phyloP scores from a whole-genome alignment of 495 filamentous ascomycete genomes.

The Penicillium parvum region DNA sequence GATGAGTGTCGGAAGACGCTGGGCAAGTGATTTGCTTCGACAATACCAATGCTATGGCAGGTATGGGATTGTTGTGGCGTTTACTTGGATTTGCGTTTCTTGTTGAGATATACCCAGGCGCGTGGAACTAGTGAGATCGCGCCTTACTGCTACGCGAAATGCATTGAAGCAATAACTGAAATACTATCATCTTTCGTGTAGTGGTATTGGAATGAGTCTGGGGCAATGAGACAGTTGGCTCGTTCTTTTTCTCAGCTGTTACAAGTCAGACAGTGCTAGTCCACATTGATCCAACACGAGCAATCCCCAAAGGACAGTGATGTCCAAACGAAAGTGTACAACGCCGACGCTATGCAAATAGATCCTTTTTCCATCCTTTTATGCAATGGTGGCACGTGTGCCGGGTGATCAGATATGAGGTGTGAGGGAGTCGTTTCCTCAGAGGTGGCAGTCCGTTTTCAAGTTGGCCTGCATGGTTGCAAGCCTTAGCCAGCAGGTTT shows the following conservation, averaged over 20 bases:
- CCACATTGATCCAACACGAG: too few relatives aligned
- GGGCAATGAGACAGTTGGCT: too few relatives aligned
- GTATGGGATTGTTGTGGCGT: neutral
- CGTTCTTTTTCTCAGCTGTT: too few relatives aligned
- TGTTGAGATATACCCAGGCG: neutral
- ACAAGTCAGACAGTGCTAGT: too few relatives aligned
- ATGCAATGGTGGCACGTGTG: constrained; percentile 4
- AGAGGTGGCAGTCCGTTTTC: neutral
- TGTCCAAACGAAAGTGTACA: constrained; percentile 4
- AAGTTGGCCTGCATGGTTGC: neutral
- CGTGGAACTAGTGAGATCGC: neutral
- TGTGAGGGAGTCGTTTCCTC: neutral
- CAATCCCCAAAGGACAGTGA: neutral
- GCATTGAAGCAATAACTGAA: too few relatives aligned
- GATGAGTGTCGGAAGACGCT: constrained; percentile 67
- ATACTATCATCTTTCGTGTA: too few relatives aligned
- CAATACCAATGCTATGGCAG: neutral
- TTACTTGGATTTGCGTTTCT: neutral
- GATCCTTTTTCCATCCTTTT: constrained; percentile 4
- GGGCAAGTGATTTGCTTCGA: constrained; percentile 32
- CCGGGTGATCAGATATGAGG: neutral
- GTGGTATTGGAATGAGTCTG: too few relatives aligned
- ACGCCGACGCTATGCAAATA: constrained; percentile 13
- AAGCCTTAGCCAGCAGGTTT: neutral
- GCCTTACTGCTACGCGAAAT: neutral